Conservation (phyloP, 306 rosid genomes). For the Quercus variabilis region DNA sequence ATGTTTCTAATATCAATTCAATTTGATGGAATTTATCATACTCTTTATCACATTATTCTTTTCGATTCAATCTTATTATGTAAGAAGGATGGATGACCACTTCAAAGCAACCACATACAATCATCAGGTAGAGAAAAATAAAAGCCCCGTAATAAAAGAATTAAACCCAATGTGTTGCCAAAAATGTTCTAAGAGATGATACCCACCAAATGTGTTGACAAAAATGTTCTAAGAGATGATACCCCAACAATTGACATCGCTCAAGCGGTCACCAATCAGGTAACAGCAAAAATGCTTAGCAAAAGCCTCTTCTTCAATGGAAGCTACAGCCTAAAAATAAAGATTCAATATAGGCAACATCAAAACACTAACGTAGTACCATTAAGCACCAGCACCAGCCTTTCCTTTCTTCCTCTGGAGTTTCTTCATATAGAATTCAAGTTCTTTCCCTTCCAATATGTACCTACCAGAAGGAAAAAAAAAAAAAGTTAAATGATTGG, state of each 20-base stretch:
- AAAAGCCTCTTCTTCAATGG: neutral
- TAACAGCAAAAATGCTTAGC: neutral
- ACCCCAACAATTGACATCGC: neutral
- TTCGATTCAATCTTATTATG: no score
- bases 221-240: neutral
- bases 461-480: neutral
- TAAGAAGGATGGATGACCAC: no score
- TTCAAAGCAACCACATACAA: no score
- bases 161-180: neutral
- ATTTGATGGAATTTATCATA: no score
- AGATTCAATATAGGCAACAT: neutral
- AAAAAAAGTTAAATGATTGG: neutral
- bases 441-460: constrained; percentile 48
- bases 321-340: neutral
- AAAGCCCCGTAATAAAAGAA: neutral
- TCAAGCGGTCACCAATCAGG: neutral
- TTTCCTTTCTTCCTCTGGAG: constrained; percentile 43
- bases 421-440: constrained; percentile 49
- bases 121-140: no score
- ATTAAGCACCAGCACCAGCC: constrained; percentile 28
- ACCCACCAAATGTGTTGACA: neutral
- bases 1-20: no score
- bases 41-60: no score
- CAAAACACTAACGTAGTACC: neutral
- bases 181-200: neutral